Base-by-base conservation (phyloP, 1,139 yeast species). In the Candida smagusa region DNA sequence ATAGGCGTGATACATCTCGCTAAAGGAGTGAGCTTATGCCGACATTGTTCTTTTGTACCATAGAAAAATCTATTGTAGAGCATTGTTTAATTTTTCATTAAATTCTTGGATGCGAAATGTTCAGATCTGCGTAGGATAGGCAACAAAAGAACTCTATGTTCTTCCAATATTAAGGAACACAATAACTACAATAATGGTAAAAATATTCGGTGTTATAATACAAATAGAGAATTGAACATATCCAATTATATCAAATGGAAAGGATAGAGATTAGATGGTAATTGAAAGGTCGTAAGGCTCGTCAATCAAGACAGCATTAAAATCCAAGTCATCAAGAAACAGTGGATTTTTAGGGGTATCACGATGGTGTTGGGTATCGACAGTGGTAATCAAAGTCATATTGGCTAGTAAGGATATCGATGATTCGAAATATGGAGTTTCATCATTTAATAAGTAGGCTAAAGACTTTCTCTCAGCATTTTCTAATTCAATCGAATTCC, bases 401-500 rank as follows among this genome's bases (percentile, higher is more conserved):
- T 61, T 64, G 36, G 54, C 68, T 30, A 65, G 50, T 12, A 61
- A 45, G 16, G 45, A 35, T 7, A 47, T 34, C 27, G 39, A 29
- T 6, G 45, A 40, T 12, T 28, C 19, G 34, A 33, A 6, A 24
- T 24, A 24, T 24, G 27, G 12, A 24, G 27, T 24, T 9, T 24
- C 11, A 9, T 24, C 12, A 11, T 24, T 24, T 24, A 24, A 24
- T 9, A 16, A 16, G 19, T 16, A 16, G 11, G 22, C 30, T 26
- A 42, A 31, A 23, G 46, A 36, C 13, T 43, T 35, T 12, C 57
- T 47, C 36, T 58, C 63, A 23, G 43, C 33, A 9, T 34, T 34
- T 40, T 64, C 70, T 16, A 52, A 33, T 21, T 59, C 61, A 27
- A 61, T 42, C 13, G 65, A 57, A 36, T 53, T 52, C 28, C 63